phyloP scores from a whole-genome alignment of 1,284 basidiomycete genomes.

The Cutaneotrichosporon curvatum region DNA sequence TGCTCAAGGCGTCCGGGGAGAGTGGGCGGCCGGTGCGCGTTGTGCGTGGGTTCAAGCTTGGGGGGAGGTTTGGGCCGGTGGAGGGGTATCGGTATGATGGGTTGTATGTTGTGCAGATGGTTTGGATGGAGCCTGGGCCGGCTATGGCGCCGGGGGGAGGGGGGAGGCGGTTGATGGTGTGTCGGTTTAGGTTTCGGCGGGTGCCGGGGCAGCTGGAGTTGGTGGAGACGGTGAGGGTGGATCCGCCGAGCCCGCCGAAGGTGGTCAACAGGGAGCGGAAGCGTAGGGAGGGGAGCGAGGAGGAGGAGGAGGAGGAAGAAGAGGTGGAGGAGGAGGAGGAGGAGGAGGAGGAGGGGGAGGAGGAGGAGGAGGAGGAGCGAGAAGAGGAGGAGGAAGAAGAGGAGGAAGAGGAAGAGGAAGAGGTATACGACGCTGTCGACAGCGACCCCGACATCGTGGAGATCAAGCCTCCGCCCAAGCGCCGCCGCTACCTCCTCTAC shows the following conservation, averaged over 20 bases:
- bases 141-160: too few species aligned
- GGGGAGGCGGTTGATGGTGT: conserved; percentile 32
- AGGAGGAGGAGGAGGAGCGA: background rate
- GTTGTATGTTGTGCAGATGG: conserved; percentile 42
- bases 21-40: conserved; percentile 46
- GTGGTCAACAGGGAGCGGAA: background rate
- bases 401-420: conserved; percentile 1
- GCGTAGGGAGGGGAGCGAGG: background rate
- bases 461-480: too few species aligned
- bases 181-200: conserved; percentile 35
- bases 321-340: too few species aligned
- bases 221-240: background rate
- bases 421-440: too few species aligned
- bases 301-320: background rate
- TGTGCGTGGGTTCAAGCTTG: conserved; percentile 47
- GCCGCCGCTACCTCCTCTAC: too few species aligned
- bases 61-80: conserved; percentile 28
- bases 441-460: too few species aligned
- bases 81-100: conserved; percentile 48
- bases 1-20: conserved; percentile 36
- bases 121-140: conserved; percentile 37
- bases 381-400: background rate
- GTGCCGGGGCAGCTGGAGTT: conserved; percentile 27
- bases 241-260: background rate
- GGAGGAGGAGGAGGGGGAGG: background rate